Evolutionary conservation across 2,329 filamentous ascomycete genomes (phyloP), one percentile per base, ranked within the genome.

Genomic region (Trichophaea hybrida): DNA sequence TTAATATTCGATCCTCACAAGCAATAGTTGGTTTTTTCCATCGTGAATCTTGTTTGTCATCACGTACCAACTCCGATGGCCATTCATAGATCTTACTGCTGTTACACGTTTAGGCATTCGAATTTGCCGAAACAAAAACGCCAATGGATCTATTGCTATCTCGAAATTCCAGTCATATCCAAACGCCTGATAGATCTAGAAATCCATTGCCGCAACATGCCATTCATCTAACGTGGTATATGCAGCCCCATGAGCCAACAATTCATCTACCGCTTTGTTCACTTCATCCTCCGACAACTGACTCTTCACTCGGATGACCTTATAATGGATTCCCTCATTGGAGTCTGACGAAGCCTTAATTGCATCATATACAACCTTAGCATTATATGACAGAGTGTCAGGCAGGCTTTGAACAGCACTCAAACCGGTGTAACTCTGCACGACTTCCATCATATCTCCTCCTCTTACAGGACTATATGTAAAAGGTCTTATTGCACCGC

Each of bases 281-380:
- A 93, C 85, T 5, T 31, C 34, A 40, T 55, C 34, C 50, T 94
- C 87, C 32, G 77, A 77, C 34, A 83, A 73, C 6, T 84, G 77
- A 15, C 84, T 76, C 60, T 79, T 77, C 52, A 77, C 76, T 8
- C 85, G 82, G 67, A 98, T 86, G 61, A 84, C 76, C 68, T 91
- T 84, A 65, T 90, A 76, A 72, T 97, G 84, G 61, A 94, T 72
- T 38, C 91, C 93, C 72, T 96, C 90, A 69, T 86, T 88, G n/a
- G 52, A 55, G 66, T 80, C 83, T 68, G 86, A 84, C 2, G 82
- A 78, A 43, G 78, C 80, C 66, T 80, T 79, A 68, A 98, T 74
- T 61, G 81, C 79, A 58, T 81, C 77, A 73, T 80, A 94, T 65
- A 98, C 80, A 73, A 78, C 85, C 73, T 77, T 81, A 6, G 85